Evolutionary conservation across 1,139 yeast species (phyloP).

Genomic region (Yamadazyma buinensis): DNA sequence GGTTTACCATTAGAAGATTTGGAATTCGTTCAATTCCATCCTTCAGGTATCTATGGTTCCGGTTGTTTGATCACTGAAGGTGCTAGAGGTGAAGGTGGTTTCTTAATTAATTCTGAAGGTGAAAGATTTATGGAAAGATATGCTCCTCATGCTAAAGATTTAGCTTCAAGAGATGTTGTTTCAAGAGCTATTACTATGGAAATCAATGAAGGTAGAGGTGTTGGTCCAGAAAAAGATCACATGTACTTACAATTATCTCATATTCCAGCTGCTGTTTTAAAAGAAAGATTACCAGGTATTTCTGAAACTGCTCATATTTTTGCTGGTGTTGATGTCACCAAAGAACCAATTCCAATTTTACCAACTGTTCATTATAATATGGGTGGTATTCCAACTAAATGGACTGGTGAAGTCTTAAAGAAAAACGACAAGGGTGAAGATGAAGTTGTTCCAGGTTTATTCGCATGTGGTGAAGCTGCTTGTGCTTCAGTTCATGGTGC

Average conservation of each 20-base stretch:
- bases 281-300: slow-evolving; percentile 98
- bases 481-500: slow-evolving; percentile 99
- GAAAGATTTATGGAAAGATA: slow-evolving; percentile 99
- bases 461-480: slow-evolving; percentile 99
- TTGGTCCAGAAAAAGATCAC: slow-evolving; percentile 94
- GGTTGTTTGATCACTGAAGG: slow-evolving; percentile 99
- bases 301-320: slow-evolving; percentile 98
- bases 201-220: slow-evolving; percentile 99
- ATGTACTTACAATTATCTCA: slow-evolving; percentile 92
- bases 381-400: slow-evolving; percentile 99
- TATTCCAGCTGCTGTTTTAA: slow-evolving; percentile 85
- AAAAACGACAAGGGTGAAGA: slow-evolving; percentile 87
- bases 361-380: slow-evolving; percentile 99
- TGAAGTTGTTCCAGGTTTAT: slow-evolving; percentile 85
- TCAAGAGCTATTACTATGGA: slow-evolving; percentile 98
- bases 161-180: slow-evolving; percentile 98
- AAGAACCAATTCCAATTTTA: slow-evolving; percentile 97
- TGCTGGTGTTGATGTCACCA: slow-evolving; percentile 99
- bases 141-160: slow-evolving; percentile 97
- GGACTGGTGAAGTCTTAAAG: slow-evolving; percentile 92
- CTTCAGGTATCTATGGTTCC: slow-evolving; percentile 98
- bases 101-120: slow-evolving; percentile 92
- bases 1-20: slow-evolving; percentile 97
- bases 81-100: slow-evolving; percentile 99
- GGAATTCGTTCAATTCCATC: slow-evolving; percentile 98